Evolutionary conservation across 108 stramenopile genomes (phyloP), one percentile per base, ranked within the genome.

Genomic region (Chaetoceros muelleri): DNA sequence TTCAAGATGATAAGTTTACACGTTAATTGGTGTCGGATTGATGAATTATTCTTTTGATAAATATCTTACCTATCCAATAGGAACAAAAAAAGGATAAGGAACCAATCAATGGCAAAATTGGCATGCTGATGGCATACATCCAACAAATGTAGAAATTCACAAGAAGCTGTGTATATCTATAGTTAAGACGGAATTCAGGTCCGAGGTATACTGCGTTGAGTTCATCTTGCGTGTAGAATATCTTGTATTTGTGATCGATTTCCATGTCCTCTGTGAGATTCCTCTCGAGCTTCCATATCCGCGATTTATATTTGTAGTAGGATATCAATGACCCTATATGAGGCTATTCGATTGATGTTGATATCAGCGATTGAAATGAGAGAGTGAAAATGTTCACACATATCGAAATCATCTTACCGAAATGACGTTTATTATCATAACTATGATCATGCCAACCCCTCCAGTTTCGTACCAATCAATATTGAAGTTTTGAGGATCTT

Each of bases 121-220:
- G 88, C 69, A 90, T 82, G 20, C 80, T 79, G 28, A 80, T 60
- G 23, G 78, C 54, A 61, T 84, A 90, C 68, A 78, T 75, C 61
- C 79, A 73, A 64, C 83, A 85, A 25, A 90, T 75, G 55, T 76
- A 84, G 48, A 90, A 66, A 26, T 75, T 82, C 26, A 80, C 81
- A 21, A 83, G 55, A 3, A 80, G 52, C 54, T 85, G 80, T 40
- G 85, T 74, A 53, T 81, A 85, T 19, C 80, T 61, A 47, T 73
- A 72, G 48, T 80, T 74, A 23, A 86, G 51, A 40, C 65, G 56
- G 70, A 86, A 83, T 28, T 55, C 47, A 28, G 77, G 71, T 10
- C 88, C 88, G 30, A 71, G 55, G 72, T 73, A 70, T 26, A 75
- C 45, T 26, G 75, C 51, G 56, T 87, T 85, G 20, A 87, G 53